Percentiles rank a stretch among this genome's conserved stretches.
Evolutionary conservation across 768 basidiomycete species (phyloP).

Genomic region (Pulveroboletus sp.): DNA sequence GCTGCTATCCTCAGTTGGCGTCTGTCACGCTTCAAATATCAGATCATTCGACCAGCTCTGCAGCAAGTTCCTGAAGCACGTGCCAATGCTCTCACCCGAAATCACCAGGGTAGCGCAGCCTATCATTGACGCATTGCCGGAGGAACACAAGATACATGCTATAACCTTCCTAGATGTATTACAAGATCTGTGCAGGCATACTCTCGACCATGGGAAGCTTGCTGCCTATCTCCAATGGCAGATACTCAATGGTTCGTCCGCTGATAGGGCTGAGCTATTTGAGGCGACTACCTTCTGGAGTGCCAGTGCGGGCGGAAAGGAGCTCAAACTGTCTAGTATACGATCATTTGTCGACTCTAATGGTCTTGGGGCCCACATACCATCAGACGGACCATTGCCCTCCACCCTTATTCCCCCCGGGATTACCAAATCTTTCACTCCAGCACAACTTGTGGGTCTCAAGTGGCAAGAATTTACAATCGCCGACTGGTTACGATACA

Average conservation of each 20-base stretch:
- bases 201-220: conserved; percentile 6
- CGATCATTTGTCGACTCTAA: conserved; percentile 66
- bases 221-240: conserved; percentile 9
- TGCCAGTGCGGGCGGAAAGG: conserved; percentile 40
- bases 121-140: conserved; percentile 36
- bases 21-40: conserved; percentile 60
- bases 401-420: conserved; percentile 63
- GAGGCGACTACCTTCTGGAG: conserved; percentile 63
- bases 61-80: conserved; percentile 65
- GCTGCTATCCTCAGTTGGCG: conserved; percentile 75
- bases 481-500: conserved; percentile 68
- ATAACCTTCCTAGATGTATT: neutral
- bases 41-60: conserved; percentile 69
- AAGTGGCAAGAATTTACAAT: conserved; percentile 76
- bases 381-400: conserved; percentile 76
- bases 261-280: conserved; percentile 45
- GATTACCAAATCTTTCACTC: conserved; percentile 57
- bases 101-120: conserved; percentile 50
- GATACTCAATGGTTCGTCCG: neutral
- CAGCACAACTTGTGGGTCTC: conserved; percentile 55
- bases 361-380: conserved; percentile 52
- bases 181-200: neutral
- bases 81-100: conserved; percentile 48
- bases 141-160: neutral
- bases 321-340: conserved; percentile 64